A percentile compares a stretch with the other conserved stretches of the same genome.
phyloP scores from a whole-genome alignment of 805 yeast species.

The Debaryomyces tyrocola region DNA sequence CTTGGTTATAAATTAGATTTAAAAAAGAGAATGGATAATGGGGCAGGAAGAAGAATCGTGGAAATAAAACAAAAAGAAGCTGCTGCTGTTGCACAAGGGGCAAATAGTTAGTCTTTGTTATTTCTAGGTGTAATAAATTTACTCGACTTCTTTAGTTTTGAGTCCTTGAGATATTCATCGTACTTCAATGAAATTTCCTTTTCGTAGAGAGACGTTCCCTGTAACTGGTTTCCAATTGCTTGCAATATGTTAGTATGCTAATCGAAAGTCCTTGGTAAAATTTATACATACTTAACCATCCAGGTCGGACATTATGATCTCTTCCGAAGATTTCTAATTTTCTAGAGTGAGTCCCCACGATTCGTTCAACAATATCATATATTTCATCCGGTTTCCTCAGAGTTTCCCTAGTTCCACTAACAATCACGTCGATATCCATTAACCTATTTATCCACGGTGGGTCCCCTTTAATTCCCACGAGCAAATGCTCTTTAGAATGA shows the following conservation, averaged over 20 bases:
- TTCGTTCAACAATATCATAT: constrained; percentile 79
- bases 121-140: not conserved
- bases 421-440: constrained; percentile 74
- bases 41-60: constrained; percentile 41
- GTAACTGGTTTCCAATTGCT: constrained; percentile 76
- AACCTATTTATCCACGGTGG: constrained; percentile 69
- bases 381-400: constrained; percentile 89
- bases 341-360: constrained; percentile 74
- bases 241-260: constrained; percentile 2
- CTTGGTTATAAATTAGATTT: constrained; percentile 61
- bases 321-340: constrained; percentile 90
- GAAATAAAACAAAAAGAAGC: constrained; percentile 28
- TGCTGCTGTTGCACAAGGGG: constrained; percentile 9
- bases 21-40: constrained; percentile 47
- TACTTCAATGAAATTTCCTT: constrained; percentile 51
- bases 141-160: not conserved
- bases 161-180: constrained; percentile 17
- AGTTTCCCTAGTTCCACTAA: constrained; percentile 83
- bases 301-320: constrained; percentile 80
- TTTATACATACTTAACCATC: constrained; percentile 62
- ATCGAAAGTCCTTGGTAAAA: not conserved
- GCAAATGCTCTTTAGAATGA: constrained; percentile 88
- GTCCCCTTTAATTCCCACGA: constrained; percentile 82
- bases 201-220: constrained; percentile 59
- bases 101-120: not conserved